Conservation (phyloP, 1,139 yeast genomes). For the Hemisphaericaspora subhashii region DNA sequence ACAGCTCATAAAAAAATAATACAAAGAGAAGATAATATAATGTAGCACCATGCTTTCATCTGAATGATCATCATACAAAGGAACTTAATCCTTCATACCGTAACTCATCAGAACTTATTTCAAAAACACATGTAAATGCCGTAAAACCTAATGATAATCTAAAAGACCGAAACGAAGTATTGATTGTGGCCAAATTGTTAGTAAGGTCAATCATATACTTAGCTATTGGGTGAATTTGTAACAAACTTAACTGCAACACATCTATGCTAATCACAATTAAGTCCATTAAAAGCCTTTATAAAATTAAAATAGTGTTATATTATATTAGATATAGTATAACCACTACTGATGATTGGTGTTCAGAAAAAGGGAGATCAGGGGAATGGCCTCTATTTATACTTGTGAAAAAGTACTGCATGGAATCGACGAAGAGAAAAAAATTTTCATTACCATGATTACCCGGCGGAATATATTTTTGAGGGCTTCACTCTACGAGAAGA, state of each 20-base stretch:
- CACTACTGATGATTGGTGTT: conserved; percentile 61
- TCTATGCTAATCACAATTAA: conserved; percentile 12
- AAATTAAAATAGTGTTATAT: conserved; percentile 44
- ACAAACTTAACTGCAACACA: conserved; percentile 10
- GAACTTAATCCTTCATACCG: conserved; percentile 13
- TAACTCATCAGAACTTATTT: conserved; percentile 25
- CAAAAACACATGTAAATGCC: conserved; percentile 28
- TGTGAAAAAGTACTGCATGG: conserved; percentile 1
- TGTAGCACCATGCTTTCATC: conserved; percentile 54
- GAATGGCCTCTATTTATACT: conserved; percentile 18
- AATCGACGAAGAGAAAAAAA: neutral
- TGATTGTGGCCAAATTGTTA: conserved; percentile 64
- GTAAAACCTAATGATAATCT: conserved; percentile 47
- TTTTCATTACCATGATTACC: conserved; percentile 1
- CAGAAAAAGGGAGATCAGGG: conserved; percentile 25
- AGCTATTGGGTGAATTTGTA: conserved; percentile 35
- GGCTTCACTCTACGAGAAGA: conserved; percentile 1
- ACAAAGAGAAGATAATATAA: conserved; percentile 12
- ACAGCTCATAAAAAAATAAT: conserved; percentile 6
- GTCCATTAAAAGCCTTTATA: conserved; percentile 48
- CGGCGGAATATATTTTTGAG: neutral
- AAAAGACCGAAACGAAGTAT: conserved; percentile 78
- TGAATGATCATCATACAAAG: conserved; percentile 26
- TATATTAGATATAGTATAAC: conserved; percentile 64
- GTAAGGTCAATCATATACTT: conserved; percentile 57